These are phyloP conservation scores for Waitea zeae DNA, from an alignment of 1,284 basidiomycete genomes.

Conservation along the genomic window DNA sequence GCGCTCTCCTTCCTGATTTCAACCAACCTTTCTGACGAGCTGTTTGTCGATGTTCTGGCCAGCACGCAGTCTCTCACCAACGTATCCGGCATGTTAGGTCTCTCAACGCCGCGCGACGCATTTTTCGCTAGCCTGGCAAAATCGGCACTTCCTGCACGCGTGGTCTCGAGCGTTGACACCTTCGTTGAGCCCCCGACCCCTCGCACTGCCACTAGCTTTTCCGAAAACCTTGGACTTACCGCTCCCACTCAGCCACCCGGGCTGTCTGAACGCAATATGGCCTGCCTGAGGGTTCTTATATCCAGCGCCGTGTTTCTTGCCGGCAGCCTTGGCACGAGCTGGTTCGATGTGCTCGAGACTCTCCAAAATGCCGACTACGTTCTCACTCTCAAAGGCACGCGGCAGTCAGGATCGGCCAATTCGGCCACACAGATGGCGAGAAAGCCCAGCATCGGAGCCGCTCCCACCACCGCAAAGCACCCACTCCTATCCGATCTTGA, in stretches of 20 bases:
- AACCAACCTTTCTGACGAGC: constrained; percentile 76
- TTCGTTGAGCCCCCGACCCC: constrained; percentile 53
- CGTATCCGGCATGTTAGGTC: constrained; percentile 75
- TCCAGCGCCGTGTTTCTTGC: constrained; percentile 70
- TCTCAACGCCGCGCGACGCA: constrained; percentile 81
- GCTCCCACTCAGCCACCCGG: constrained; percentile 42
- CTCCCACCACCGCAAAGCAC: constrained; percentile 15
- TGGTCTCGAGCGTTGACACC: constrained; percentile 70
- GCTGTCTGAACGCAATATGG: constrained; percentile 78
- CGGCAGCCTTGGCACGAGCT: constrained; percentile 71
- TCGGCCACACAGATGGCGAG: constrained; percentile 1
- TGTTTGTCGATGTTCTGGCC: constrained; percentile 72
- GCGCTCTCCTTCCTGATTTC: constrained; percentile 79
- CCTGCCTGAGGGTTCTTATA: constrained; percentile 76
- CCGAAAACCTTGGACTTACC: constrained; percentile 55
- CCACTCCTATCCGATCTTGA: constrained; percentile 62
- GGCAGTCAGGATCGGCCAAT: constrained; percentile 7
- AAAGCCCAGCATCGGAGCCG: constrained; percentile 3
- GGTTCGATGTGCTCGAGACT: constrained; percentile 83
- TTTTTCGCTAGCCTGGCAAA: constrained; percentile 80
- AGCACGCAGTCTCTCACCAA: constrained; percentile 77
- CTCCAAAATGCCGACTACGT: constrained; percentile 90
- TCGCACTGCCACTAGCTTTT: constrained; percentile 38
- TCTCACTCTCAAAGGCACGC: constrained; percentile 38
- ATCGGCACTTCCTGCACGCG: constrained; percentile 75